These are phyloP conservation scores for Yamadazyma spencermartinsiae DNA, from an alignment of 1,139 yeast genomes.

Conservation along the genomic window DNA sequence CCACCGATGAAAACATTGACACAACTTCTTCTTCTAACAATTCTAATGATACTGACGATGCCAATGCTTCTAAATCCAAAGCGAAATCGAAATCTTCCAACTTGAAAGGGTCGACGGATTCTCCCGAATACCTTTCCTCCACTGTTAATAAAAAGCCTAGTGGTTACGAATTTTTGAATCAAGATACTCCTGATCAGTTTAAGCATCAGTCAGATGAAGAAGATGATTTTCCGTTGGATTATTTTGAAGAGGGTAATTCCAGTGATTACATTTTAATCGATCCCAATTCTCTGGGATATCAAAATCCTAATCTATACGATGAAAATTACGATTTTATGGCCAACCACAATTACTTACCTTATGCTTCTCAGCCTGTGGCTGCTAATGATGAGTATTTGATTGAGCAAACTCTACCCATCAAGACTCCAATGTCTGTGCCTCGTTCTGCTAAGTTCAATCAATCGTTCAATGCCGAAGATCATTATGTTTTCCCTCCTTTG, in stretches of 20 bases:
- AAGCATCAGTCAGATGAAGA: conserved; percentile 29
- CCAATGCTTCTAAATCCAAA: not conserved
- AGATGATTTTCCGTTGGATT: conserved; percentile 72
- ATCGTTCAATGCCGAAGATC: conserved; percentile 8
- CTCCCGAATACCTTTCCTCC: conserved; percentile 22
- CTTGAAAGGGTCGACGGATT: conserved; percentile 4
- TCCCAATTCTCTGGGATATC: conserved; percentile 22
- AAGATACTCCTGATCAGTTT: conserved; percentile 28
- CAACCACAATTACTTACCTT: conserved; percentile 29
- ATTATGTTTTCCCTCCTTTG: conserved; percentile 9
- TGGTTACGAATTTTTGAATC: conserved; percentile 22
- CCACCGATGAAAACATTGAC: conserved; percentile 11
- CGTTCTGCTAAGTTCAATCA: conserved; percentile 10
- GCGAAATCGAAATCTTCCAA: conserved; percentile 1
- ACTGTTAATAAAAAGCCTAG: conserved; percentile 7
- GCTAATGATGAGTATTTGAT: conserved; percentile 46
- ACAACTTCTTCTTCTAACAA: conserved; percentile 12
- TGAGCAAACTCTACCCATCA: conserved; percentile 46
- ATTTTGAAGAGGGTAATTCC: conserved; percentile 34
- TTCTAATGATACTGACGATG: conserved; percentile 8
- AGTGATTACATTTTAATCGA: conserved; percentile 39
- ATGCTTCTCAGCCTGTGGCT: conserved; percentile 23
- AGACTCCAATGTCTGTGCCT: conserved; percentile 16
- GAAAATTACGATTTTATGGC: conserved; percentile 25
- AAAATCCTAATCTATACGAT: conserved; percentile 14